Conservation (phyloP, 1,284 basidiomycete species). For the Malassezia psittaci region DNA sequence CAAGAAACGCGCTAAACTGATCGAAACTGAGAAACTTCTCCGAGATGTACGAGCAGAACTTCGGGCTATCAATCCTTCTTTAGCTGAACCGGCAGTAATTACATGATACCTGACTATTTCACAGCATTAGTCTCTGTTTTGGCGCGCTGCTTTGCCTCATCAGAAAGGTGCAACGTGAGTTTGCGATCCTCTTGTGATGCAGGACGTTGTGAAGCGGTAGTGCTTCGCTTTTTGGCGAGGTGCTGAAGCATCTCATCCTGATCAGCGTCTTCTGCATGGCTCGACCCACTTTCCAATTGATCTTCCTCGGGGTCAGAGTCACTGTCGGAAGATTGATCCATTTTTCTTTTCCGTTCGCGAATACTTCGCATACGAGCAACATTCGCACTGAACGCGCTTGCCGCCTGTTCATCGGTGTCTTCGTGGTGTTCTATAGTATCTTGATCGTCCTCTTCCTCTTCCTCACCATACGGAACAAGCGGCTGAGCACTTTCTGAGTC, state of each 20-base stretch:
- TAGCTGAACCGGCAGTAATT: slow-evolving; percentile 1
- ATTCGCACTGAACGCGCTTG: slow-evolving; percentile 11
- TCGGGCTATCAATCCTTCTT: background rate
- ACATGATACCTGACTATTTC: background rate
- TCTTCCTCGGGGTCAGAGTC: background rate
- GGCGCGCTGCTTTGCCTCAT: background rate
- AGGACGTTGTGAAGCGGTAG: background rate
- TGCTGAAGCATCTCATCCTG: background rate
- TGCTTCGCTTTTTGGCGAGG: background rate
- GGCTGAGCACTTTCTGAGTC: slow-evolving; percentile 57
- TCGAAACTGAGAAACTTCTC: slow-evolving; percentile 42
- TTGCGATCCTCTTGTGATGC: slow-evolving; percentile 17
- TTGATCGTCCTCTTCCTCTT: slow-evolving; percentile 9
- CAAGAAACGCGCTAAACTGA: slow-evolving; percentile 35
- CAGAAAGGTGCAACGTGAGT: slow-evolving; percentile 17
- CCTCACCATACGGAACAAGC: slow-evolving; percentile 18
- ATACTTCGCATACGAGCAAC: background rate
- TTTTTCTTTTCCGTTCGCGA: background rate
- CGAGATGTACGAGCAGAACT: slow-evolving; percentile 21
- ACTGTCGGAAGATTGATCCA: background rate
- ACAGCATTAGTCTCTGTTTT: background rate
- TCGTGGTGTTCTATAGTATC: too few relatives aligned
- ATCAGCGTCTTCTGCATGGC: background rate
- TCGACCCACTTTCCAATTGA: background rate
- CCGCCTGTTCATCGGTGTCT: background rate